phyloP scores from a whole-genome alignment of 2,329 filamentous ascomycete genomes.

The Trichoderma guizhouense region DNA sequence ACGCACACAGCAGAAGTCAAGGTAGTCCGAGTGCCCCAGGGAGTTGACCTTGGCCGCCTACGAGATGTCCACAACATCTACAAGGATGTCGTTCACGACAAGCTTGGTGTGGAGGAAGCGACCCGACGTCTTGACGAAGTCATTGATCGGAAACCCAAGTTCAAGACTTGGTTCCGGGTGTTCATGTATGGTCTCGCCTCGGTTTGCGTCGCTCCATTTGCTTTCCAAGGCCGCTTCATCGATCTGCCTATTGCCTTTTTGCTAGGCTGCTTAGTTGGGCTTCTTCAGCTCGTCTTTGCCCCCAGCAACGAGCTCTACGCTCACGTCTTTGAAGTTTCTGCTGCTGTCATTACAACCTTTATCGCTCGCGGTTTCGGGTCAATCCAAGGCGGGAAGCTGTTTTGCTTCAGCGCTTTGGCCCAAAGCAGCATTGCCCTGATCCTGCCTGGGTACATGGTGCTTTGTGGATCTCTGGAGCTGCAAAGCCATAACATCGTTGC shows the following conservation, averaged over 20 bases:
- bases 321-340: slow-evolving; percentile 50
- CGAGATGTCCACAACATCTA: slow-evolving; percentile 74
- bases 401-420: slow-evolving; percentile 69
- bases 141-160: slow-evolving; percentile 45
- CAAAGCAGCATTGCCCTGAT: slow-evolving; percentile 75
- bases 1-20: slow-evolving; percentile 80
- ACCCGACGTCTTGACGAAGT: slow-evolving; percentile 58
- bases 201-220: slow-evolving; percentile 73
- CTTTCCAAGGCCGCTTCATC: slow-evolving; percentile 71
- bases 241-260: slow-evolving; percentile 76
- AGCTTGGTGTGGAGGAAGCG: slow-evolving; percentile 69
- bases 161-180: slow-evolving; percentile 53
- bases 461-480: slow-evolving; percentile 57
- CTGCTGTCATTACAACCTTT: slow-evolving; percentile 64
- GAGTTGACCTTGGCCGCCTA: slow-evolving; percentile 70
- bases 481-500: slow-evolving; percentile 69
- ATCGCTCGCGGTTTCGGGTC: slow-evolving; percentile 67
- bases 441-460: slow-evolving; percentile 56
- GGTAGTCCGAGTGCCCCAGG: slow-evolving; percentile 64
- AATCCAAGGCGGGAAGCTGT: slow-evolving; percentile 54
- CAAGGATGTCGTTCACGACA: slow-evolving; percentile 77
- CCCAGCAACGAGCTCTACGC: slow-evolving; percentile 69
- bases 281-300: slow-evolving; percentile 70
- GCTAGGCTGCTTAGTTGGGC: slow-evolving; percentile 69
- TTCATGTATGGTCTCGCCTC: slow-evolving; percentile 73